Evolutionary conservation across 805 yeast species (phyloP).

Genomic region (Saturnispora ahearnii): DNA sequence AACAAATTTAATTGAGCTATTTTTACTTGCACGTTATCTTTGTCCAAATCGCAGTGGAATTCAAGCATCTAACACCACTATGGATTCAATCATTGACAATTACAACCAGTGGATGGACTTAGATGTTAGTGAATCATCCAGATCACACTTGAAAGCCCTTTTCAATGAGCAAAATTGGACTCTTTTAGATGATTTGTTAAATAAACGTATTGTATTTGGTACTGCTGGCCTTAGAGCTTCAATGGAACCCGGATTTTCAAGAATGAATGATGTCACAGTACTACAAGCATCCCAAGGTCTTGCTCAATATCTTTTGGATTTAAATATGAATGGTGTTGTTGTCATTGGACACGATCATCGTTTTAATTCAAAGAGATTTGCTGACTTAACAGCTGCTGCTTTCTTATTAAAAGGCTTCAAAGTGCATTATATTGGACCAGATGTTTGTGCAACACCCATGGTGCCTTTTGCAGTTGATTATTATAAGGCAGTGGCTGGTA

Average conservation of each 20-base stretch:
- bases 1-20: neutral
- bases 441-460: constrained; percentile 63
- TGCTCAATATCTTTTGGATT: constrained; percentile 38
- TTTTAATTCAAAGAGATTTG: constrained; percentile 69
- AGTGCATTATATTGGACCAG: constrained; percentile 52
- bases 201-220: constrained; percentile 69
- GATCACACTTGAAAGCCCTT: constrained; percentile 11
- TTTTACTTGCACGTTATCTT: neutral
- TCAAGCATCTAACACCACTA: neutral
- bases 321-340: constrained; percentile 31
- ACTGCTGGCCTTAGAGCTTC: constrained; percentile 85
- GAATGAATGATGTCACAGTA: constrained; percentile 85
- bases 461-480: constrained; percentile 80
- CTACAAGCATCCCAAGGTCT: constrained; percentile 86
- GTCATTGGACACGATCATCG: constrained; percentile 94
- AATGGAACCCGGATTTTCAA: constrained; percentile 86
- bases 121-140: neutral
- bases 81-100: constrained; percentile 1
- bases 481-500: constrained; percentile 62
- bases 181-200: constrained; percentile 39
- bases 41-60: neutral
- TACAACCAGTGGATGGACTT: constrained; percentile 1
- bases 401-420: constrained; percentile 60
- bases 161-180: constrained; percentile 31
- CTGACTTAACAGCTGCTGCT: constrained; percentile 66